Conservation (phyloP, 2,329 filamentous ascomycete species). For the Alternaria viburni region DNA sequence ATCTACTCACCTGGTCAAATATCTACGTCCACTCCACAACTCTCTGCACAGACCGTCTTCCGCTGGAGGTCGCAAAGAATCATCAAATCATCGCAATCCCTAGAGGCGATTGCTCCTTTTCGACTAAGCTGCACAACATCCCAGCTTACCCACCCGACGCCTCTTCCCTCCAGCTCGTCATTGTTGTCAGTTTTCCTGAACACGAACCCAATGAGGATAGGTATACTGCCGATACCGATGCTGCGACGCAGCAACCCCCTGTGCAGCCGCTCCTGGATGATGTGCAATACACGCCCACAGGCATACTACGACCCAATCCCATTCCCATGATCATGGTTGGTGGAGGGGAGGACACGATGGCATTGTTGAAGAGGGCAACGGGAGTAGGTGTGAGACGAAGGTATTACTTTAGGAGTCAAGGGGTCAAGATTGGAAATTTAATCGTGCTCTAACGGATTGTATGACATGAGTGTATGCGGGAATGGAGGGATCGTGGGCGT, state of each 20-base stretch:
- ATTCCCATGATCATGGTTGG: slow-evolving; percentile 84
- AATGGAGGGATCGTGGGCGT: too few relatives aligned
- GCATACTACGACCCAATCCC: slow-evolving; percentile 71
- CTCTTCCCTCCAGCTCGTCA: slow-evolving; percentile 75
- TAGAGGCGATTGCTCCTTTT: slow-evolving; percentile 85
- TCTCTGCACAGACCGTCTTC: slow-evolving; percentile 66
- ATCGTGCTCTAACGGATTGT: slow-evolving; percentile 59
- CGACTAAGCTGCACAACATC: slow-evolving; percentile 82
- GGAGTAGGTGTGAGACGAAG: slow-evolving; percentile 77
- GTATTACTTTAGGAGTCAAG: slow-evolving; percentile 82
- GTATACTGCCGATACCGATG: background rate
- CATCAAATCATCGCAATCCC: slow-evolving; percentile 82
- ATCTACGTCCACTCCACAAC: slow-evolving; percentile 72
- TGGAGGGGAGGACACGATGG: slow-evolving; percentile 71
- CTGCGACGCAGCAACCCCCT: slow-evolving; percentile 34
- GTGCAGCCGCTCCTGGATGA: slow-evolving; percentile 77
- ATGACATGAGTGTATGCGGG: too few relatives aligned
- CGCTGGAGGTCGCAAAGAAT: slow-evolving; percentile 57
- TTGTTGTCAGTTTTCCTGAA: slow-evolving; percentile 73
- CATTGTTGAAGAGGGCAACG: slow-evolving; percentile 66
- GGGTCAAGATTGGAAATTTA: slow-evolving; percentile 78
- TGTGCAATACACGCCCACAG: slow-evolving; percentile 72
- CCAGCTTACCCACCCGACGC: slow-evolving; percentile 72
- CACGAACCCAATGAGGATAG: slow-evolving; percentile 47
- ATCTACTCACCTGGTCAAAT: slow-evolving; percentile 69